These are phyloP conservation scores for Meyerozyma elateridarum DNA, from an alignment of 1,139 yeast species.

Conservation along the genomic window DNA sequence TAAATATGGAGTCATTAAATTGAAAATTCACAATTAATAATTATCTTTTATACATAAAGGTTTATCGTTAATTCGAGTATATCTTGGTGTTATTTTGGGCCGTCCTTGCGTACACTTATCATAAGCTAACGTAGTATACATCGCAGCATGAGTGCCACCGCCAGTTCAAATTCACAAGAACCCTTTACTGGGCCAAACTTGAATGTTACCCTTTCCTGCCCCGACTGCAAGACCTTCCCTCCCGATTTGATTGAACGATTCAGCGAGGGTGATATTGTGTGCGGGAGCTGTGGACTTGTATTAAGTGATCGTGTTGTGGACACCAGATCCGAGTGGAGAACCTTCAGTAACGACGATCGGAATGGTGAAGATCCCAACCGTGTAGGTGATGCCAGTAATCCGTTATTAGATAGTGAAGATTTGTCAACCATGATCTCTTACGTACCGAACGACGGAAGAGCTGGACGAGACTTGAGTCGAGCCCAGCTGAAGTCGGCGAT, in stretches of 20 bases:
- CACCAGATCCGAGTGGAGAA: conserved; percentile 97
- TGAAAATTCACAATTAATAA: conserved; percentile 2
- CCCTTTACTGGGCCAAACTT: conserved; percentile 61
- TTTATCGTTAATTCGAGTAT: conserved; percentile 3
- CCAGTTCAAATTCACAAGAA: conserved; percentile 18
- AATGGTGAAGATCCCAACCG: conserved; percentile 98
- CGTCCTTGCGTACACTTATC: too few species aligned
- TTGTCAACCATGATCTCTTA: conserved; percentile 89
- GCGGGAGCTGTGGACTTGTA: conserved; percentile 94
- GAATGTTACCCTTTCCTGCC: conserved; percentile 87
- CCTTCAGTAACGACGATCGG: conserved; percentile 94
- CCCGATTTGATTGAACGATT: conserved; percentile 94
- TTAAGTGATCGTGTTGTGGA: conserved; percentile 90
- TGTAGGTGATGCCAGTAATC: conserved; percentile 99
- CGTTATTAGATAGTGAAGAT: conserved; percentile 85
- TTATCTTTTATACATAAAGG: conserved; percentile 2
- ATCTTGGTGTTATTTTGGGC: conserved; percentile 2
- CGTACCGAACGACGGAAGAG: conserved; percentile 69
- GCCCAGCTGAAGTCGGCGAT: conserved; percentile 84
- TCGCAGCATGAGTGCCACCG: conserved; percentile 3
- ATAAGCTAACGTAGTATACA: too few species aligned
- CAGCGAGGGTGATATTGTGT: conserved; percentile 95
- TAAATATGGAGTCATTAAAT: background rate
- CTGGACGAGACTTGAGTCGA: conserved; percentile 82
- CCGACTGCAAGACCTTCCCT: conserved; percentile 93